A percentile compares a stretch with the other conserved stretches of the same genome.
phyloP scores from a whole-genome alignment of 768 basidiomycete genomes.

The Guyanaporus albipodus region DNA sequence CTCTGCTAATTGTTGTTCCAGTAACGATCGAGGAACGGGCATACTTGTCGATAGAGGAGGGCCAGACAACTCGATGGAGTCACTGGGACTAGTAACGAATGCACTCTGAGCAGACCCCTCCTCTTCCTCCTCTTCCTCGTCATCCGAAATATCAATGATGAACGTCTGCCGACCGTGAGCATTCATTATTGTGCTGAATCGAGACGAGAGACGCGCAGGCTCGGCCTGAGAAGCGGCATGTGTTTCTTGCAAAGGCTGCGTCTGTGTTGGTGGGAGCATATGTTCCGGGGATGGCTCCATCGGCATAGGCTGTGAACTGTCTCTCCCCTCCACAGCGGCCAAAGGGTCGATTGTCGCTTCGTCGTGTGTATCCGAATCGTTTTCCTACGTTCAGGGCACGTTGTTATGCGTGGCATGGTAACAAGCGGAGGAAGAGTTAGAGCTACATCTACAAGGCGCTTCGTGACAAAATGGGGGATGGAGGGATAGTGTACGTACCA shows the following conservation, averaged over 20 bases:
- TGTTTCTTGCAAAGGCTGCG: slow-evolving; percentile 9
- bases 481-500: slow-evolving; percentile 22
- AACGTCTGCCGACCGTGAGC: slow-evolving; percentile 23
- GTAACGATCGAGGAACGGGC: not conserved
- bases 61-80: not conserved
- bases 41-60: not conserved
- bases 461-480: slow-evolving; percentile 24
- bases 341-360: not conserved
- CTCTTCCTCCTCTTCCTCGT: slow-evolving; percentile 27
- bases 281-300: slow-evolving; percentile 1
- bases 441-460: slow-evolving; percentile 29
- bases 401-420: slow-evolving; percentile 9
- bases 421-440: slow-evolving; percentile 24
- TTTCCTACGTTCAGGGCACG: slow-evolving; percentile 12
- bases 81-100: not conserved
- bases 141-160: slow-evolving; percentile 32
- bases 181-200: slow-evolving; percentile 26
- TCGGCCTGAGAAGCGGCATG: slow-evolving; percentile 1
- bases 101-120: slow-evolving; percentile 6
- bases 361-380: slow-evolving; percentile 5
- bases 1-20: not conserved
- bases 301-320: slow-evolving; percentile 1
- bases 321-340: not conserved
- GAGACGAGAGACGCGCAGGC: slow-evolving; percentile 13
- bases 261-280: not conserved